phyloP scores from a whole-genome alignment of 345 rosid species.

The Punica granatum region DNA sequence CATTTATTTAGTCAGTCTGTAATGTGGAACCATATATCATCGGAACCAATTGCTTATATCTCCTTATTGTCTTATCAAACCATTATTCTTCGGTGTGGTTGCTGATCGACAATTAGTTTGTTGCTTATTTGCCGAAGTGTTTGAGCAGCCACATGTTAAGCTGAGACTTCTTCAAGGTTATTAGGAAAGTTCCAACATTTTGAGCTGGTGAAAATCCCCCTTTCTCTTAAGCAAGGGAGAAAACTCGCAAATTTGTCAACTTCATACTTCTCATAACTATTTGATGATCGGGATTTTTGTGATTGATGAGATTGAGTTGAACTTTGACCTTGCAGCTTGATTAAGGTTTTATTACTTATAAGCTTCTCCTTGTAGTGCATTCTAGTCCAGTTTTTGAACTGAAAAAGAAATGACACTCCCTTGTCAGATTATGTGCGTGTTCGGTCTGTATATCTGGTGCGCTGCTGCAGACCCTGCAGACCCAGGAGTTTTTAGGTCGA shows the following conservation, averaged over 20 bases:
- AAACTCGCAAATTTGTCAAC: background rate
- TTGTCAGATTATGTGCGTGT: conserved; percentile 57
- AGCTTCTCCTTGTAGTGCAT: background rate
- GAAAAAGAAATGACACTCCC: background rate
- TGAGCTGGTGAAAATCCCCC: background rate
- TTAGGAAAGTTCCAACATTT: background rate
- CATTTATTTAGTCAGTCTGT: background rate
- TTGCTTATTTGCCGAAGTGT: background rate
- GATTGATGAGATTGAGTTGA: background rate
- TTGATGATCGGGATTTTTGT: background rate
- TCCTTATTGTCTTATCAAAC: background rate
- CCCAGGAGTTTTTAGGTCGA: conserved; percentile 63
- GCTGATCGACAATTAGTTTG: background rate
- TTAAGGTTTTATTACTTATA: background rate
- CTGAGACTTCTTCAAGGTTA: background rate
- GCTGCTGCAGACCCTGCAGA: conserved; percentile 95
- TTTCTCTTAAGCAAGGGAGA: background rate
- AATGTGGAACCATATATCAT: background rate
- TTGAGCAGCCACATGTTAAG: background rate
- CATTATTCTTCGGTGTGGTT: background rate
- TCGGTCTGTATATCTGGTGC: conserved; percentile 76
- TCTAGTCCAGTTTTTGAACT: background rate
- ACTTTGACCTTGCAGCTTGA: background rate
- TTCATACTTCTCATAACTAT: background rate
- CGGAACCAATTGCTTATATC: background rate